Conservation (phyloP, 768 basidiomycete genomes). For the Suillus weaverae region DNA sequence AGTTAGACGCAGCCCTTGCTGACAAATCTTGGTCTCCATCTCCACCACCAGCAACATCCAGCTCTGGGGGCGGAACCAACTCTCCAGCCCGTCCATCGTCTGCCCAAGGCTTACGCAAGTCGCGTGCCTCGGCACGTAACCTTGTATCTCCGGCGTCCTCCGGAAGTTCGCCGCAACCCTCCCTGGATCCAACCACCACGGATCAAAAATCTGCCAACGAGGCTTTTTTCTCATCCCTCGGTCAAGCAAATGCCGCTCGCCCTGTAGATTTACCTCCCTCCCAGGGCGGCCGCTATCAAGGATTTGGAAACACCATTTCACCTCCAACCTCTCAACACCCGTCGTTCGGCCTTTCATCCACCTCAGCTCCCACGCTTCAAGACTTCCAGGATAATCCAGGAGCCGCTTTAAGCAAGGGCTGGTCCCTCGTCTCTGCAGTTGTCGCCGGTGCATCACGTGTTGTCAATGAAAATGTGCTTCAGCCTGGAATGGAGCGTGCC, state of each 20-base stretch:
- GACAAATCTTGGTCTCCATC: constrained; percentile 81
- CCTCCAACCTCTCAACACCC: constrained; percentile 55
- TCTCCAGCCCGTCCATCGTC: constrained; percentile 65
- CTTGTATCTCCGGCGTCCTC: constrained; percentile 48
- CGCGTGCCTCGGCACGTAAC: constrained; percentile 68
- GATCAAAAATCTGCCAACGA: constrained; percentile 85
- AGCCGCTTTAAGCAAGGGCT: constrained; percentile 87
- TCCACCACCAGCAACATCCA: constrained; percentile 54
- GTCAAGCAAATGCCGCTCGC: constrained; percentile 76
- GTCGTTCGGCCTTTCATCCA: constrained; percentile 72
- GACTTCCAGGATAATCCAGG: constrained; percentile 89
- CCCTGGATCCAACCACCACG: constrained; percentile 38
- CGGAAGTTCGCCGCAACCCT: constrained; percentile 43
- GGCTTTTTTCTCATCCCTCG: constrained; percentile 80
- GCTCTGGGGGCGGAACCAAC: constrained; percentile 35
- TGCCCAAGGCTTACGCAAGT: constrained; percentile 84
- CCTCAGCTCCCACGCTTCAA: constrained; percentile 70
- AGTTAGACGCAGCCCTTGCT: constrained; percentile 79
- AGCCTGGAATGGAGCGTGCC: constrained; percentile 83
- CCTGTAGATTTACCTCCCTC: constrained; percentile 83
- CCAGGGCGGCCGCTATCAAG: constrained; percentile 91
- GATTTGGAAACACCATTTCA: constrained; percentile 87
- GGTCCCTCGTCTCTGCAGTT: constrained; percentile 91
- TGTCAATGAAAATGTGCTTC: constrained; percentile 85
- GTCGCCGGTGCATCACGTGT: constrained; percentile 76